Evolutionary conservation across 345 rosid genomes (phyloP).

Genomic region (Arabis alpina): DNA sequence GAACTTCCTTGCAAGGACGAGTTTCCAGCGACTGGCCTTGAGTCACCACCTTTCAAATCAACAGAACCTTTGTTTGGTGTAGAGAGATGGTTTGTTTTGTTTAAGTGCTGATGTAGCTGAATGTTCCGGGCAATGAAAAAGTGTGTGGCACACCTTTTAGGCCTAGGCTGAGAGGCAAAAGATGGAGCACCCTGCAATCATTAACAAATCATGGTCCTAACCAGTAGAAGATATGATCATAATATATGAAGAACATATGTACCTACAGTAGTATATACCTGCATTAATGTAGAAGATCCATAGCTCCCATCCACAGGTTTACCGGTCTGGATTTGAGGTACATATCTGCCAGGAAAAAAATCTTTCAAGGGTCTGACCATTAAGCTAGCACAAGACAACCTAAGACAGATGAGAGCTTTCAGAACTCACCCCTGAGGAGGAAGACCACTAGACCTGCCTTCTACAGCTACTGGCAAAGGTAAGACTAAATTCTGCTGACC

Average conservation of each 20-base stretch:
- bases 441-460: constrained; percentile 47
- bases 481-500: constrained; percentile 47
- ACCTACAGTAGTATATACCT: constrained; percentile 44
- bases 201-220: constrained; percentile 24
- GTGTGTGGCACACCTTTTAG: constrained; percentile 64
- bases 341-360: constrained; percentile 41
- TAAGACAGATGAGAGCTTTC: constrained; percentile 23
- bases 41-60: constrained; percentile 34
- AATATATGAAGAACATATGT: neutral
- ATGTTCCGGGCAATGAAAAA: constrained; percentile 59
- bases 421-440: constrained; percentile 51
- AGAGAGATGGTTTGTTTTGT: constrained; percentile 50
- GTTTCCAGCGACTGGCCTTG: constrained; percentile 45
- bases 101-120: constrained; percentile 54
- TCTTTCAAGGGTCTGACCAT: neutral
- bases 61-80: constrained; percentile 46
- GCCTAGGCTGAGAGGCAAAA: constrained; percentile 50
- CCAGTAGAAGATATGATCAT: constrained; percentile 14
- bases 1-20: constrained; percentile 44
- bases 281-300: constrained; percentile 40
- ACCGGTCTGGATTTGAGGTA: constrained; percentile 43
- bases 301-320: constrained; percentile 43
- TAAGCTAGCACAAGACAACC: constrained; percentile 26
- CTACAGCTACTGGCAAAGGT: constrained; percentile 45
- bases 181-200: constrained; percentile 40